Conservation (phyloP, 2,329 filamentous ascomycete species). For the Metarhizium humberi region DNA sequence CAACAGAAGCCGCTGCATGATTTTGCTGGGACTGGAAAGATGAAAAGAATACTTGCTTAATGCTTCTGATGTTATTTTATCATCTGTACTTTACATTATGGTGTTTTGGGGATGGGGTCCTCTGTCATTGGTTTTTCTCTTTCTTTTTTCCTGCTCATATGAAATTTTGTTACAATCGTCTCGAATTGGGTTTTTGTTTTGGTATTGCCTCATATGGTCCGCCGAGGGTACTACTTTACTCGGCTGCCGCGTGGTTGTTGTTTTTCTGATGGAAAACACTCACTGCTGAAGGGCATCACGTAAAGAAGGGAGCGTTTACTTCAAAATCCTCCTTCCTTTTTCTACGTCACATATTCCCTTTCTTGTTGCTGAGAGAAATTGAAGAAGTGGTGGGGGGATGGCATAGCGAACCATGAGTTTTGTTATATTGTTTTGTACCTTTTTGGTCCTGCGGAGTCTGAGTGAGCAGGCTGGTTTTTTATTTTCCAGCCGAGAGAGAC, state of each 20-base stretch:
- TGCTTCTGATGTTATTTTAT: constrained; percentile 4
- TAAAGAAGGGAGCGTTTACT: neutral
- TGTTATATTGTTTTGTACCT: constrained; percentile 1
- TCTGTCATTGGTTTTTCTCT: neutral
- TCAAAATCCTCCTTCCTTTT: constrained; percentile 1
- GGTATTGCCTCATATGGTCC: neutral
- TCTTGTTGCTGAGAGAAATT: neutral
- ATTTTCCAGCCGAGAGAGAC: neutral
- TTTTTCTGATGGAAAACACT: neutral
- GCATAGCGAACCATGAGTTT: constrained; percentile 7
- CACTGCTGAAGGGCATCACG: constrained; percentile 1
- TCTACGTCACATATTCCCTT: constrained; percentile 3
- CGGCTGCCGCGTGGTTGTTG: no score
- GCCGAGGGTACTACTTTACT: neutral
- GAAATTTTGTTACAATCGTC: neutral
- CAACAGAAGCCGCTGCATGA: neutral
- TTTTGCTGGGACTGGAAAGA: neutral
- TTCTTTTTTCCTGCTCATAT: neutral
- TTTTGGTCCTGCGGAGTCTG: neutral
- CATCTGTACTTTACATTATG: constrained; percentile 13
- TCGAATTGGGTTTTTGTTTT: neutral
- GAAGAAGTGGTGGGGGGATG: neutral
- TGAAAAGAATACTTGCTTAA: neutral
- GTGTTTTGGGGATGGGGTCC: constrained; percentile 8
- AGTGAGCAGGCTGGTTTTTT: neutral